Evolutionary conservation across 306 rosid genomes (phyloP).

Genomic region (Adenanthera pavonina): DNA sequence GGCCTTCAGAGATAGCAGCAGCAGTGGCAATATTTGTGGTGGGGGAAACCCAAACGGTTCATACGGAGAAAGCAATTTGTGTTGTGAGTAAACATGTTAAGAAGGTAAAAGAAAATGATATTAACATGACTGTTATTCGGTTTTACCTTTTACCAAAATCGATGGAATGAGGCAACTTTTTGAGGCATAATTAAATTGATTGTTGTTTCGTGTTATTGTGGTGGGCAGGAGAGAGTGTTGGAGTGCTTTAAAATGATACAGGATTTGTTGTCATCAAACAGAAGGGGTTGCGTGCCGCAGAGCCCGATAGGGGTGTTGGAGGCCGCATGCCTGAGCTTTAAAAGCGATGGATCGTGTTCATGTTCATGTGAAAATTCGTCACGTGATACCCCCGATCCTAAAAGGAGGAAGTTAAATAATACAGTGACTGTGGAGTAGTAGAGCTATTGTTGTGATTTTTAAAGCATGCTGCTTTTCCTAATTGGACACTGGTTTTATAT

Average conservation of each 20-base stretch:
- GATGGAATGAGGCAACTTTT: conserved; percentile 20
- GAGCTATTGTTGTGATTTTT: conserved; percentile 46
- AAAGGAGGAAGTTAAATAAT: conserved; percentile 76
- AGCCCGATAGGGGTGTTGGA: conserved; percentile 92
- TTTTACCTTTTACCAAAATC: neutral
- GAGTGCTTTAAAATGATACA: conserved; percentile 57
- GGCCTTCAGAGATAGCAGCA: conserved; percentile 91
- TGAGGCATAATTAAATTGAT: conserved; percentile 7
- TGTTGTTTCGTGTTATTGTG: neutral
- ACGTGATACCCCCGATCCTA: conserved; percentile 58
- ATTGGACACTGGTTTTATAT: conserved; percentile 24
- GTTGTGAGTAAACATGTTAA: conserved; percentile 62
- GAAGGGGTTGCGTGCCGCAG: conserved; percentile 49
- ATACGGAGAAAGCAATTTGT: conserved; percentile 63
- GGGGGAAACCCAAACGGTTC: conserved; percentile 61
- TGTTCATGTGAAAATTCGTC: conserved; percentile 74
- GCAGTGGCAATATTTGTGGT: conserved; percentile 76
- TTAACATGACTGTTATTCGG: too few relatives aligned
- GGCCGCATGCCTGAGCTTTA: conserved; percentile 76
- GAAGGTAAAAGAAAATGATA: conserved; percentile 54
- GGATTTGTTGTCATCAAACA: conserved; percentile 40
- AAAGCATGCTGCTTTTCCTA: conserved; percentile 24
- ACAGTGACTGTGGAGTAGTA: conserved; percentile 46
- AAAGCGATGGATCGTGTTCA: conserved; percentile 66
- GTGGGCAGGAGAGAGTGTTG: conserved; percentile 71